phyloP scores from a whole-genome alignment of 108 stramenopile genomes.

The Cyclotella atomus region DNA sequence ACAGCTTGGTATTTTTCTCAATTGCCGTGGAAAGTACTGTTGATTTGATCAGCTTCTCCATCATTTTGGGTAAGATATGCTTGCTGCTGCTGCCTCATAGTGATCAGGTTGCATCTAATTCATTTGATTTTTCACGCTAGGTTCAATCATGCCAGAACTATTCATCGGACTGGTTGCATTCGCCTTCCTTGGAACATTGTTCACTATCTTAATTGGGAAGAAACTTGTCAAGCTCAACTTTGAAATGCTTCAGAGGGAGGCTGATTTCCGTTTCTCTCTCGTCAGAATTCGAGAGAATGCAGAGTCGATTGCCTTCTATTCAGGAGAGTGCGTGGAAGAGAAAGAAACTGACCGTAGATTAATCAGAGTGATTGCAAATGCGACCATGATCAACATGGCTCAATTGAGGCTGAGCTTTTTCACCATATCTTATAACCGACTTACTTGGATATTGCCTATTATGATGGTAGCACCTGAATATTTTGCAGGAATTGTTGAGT shows the following conservation, averaged over 20 bases:
- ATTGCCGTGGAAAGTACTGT: conserved; percentile 68
- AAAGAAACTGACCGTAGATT: conserved; percentile 58
- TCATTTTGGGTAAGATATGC: conserved; percentile 62
- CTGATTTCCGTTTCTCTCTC: conserved; percentile 74
- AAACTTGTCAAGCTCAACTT: conserved; percentile 67
- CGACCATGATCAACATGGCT: conserved; percentile 56
- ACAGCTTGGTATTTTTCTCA: conserved; percentile 64
- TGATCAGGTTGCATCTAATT: no score
- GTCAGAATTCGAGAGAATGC: conserved; percentile 79
- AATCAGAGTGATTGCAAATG: conserved; percentile 56
- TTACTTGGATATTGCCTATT: conserved; percentile 73
- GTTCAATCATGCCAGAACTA: conserved; percentile 72
- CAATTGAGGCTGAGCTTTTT: conserved; percentile 74
- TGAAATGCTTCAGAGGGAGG: conserved; percentile 60
- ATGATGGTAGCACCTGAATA: conserved; percentile 73
- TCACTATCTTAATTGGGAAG: conserved; percentile 50
- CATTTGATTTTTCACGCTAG: no score
- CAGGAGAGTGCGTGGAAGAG: conserved; percentile 66
- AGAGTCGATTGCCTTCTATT: conserved; percentile 80
- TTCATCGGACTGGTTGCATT: conserved; percentile 66
- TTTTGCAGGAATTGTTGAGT: conserved; percentile 65
- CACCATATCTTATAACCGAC: conserved; percentile 61
- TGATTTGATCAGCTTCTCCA: conserved; percentile 66
- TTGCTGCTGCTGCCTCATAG: no score
- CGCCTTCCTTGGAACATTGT: conserved; percentile 54